Base-by-base conservation (phyloP, 257 asterid species). In the Solanum okadae region DNA sequence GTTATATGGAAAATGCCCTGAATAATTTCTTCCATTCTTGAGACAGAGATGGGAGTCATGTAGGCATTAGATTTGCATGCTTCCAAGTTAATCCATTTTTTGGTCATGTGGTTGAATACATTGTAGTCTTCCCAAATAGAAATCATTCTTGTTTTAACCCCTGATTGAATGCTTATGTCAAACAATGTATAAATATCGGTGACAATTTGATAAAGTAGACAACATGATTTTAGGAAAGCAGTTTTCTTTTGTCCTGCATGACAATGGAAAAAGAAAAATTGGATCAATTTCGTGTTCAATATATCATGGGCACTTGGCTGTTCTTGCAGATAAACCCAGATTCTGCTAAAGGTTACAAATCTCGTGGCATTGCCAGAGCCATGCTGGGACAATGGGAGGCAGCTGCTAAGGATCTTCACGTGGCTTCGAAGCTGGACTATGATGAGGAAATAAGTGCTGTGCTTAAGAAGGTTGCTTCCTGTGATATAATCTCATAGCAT, bases 271-370 rank as follows among this genome's bases (percentile, higher is more conserved):
- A 78, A n/a, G 84, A 77, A 40, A 12, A 40, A 40, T 77, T 27
- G 65, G 85, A 79, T 29, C 65, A 31, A 61, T 34, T 61, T 46
- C 3, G 13, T 73, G 65, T 67, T 78, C 18, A 40, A 34, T 42
- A 33, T n/a, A 70, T 90, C n/a, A 86, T 40, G 79, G 25, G n/a
- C 20, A 71, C 16, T 79, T 73, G 13, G 22, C 89, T 15, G 59
- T 81, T 67, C 86, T 46, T 83, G 25, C 94, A 97, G 99, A 94
- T 97, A 84, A 97, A 97, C 88, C 98, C 99, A 29, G 99, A 97
- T 91, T 97, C 99, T 87, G 99, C 99, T 61, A 97, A 96, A 91
- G 99, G 99, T 85, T 97, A 97, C 91, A 97, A 97, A 91, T 93
- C 99, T 14, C 98, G 98, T 23, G 99, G 99, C 89, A 94, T 97